Conservation (phyloP, 345 rosid species). For the Psidium guajava region DNA sequence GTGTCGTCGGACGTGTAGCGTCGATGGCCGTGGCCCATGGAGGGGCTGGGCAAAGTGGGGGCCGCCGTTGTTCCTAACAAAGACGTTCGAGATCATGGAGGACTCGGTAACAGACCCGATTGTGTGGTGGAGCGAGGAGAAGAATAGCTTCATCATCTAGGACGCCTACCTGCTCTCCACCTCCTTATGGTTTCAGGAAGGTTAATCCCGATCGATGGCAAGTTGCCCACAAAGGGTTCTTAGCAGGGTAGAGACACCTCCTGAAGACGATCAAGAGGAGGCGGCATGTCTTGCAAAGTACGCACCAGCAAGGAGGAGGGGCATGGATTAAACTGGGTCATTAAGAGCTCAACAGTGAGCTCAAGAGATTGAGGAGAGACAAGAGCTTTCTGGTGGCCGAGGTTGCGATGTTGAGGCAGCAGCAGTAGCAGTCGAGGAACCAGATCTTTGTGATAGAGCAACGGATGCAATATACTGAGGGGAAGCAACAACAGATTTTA, state of each 20-base stretch:
- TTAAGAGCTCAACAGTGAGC: constrained; percentile 47
- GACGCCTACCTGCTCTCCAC: constrained; percentile 42
- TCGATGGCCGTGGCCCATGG: constrained; percentile 48
- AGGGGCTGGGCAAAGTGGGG: constrained; percentile 64
- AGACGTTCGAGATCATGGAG: constrained; percentile 64
- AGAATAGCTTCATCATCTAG: constrained; percentile 65
- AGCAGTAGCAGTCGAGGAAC: constrained; percentile 49
- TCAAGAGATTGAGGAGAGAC: constrained; percentile 55
- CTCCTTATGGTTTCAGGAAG: constrained; percentile 72
- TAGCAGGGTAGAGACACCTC: constrained; percentile 75
- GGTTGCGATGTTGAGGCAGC: constrained; percentile 49
- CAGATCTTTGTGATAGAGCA: constrained; percentile 41
- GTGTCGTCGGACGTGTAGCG: neutral
- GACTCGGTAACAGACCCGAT: constrained; percentile 48
- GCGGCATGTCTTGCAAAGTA: constrained; percentile 23
- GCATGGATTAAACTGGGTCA: constrained; percentile 61
- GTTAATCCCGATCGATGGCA: constrained; percentile 90
- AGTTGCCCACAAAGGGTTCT: constrained; percentile 79
- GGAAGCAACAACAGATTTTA: constrained; percentile 66
- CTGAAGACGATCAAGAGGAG: constrained; percentile 69
- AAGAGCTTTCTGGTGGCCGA: constrained; percentile 41
- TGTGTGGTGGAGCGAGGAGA: constrained; percentile 54
- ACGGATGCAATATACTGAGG: constrained; percentile 38
- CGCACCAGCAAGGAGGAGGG: constrained; percentile 33
- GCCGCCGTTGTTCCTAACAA: constrained; percentile 65